These are phyloP conservation scores for Dactylonectria estremocensis DNA, from an alignment of 2,329 filamentous ascomycete genomes.

Conservation along the genomic window DNA sequence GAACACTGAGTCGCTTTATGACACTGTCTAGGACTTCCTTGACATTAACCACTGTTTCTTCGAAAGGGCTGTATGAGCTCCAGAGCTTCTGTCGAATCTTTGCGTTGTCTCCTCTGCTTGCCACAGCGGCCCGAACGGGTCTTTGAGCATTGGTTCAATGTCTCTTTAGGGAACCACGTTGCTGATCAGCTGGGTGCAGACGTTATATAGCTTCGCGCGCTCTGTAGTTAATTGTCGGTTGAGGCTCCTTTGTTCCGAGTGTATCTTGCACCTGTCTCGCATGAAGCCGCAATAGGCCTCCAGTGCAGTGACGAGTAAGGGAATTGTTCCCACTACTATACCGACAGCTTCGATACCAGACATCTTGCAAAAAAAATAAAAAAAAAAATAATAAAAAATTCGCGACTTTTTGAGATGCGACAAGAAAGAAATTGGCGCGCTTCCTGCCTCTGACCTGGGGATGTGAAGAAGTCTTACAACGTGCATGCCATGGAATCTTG, in stretches of 20 bases:
- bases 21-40: constrained; percentile 41
- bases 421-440: neutral
- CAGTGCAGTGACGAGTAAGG: constrained; percentile 36
- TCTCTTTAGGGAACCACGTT: constrained; percentile 41
- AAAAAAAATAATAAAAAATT: too few relatives aligned
- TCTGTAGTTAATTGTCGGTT: constrained; percentile 45
- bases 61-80: constrained; percentile 42
- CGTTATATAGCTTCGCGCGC: constrained; percentile 47
- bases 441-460: neutral
- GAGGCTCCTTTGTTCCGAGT: constrained; percentile 44
- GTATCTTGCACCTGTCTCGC: constrained; percentile 33
- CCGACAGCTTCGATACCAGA: constrained; percentile 44
- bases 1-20: constrained; percentile 7
- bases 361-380: too few relatives aligned
- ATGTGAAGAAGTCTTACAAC: neutral
- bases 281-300: constrained; percentile 44
- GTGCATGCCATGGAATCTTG: constrained; percentile 11
- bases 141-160: constrained; percentile 49
- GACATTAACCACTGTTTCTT: constrained; percentile 44
- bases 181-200: constrained; percentile 49
- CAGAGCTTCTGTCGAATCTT: constrained; percentile 46
- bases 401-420: neutral
- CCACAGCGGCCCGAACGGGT: constrained; percentile 51
- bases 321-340: constrained; percentile 40
- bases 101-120: constrained; percentile 28